phyloP scores from a whole-genome alignment of 495 filamentous ascomycete genomes.

The Podospora fimiseda region DNA sequence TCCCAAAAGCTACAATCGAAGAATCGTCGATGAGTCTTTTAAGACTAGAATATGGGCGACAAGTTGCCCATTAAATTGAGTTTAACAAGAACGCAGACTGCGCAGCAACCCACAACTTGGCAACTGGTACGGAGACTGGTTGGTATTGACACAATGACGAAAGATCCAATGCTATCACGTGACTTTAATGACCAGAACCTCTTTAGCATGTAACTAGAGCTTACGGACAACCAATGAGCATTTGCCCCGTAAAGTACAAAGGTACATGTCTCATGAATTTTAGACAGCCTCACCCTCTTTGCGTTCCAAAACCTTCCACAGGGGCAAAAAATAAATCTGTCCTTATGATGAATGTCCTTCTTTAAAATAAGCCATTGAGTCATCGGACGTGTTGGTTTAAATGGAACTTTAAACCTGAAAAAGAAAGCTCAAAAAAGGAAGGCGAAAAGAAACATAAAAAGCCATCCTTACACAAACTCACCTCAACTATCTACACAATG shows the following conservation, averaged over 20 bases:
- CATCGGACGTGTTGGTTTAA: too few relatives aligned
- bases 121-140: too few relatives aligned
- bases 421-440: too few relatives aligned
- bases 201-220: too few relatives aligned
- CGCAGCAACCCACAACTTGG: conserved; percentile 11
- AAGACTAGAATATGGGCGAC: conserved; percentile 15
- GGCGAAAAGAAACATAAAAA: too few relatives aligned
- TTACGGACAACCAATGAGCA: conserved; percentile 22
- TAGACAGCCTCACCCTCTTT: background rate
- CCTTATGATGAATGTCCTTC: conserved; percentile 25
- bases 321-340: conserved; percentile 23
- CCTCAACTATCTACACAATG: conserved; percentile 11
- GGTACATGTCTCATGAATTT: background rate
- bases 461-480: background rate
- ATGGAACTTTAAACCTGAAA: too few relatives aligned
- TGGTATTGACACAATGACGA: too few relatives aligned
- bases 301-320: background rate
- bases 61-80: conserved; percentile 8
- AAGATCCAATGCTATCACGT: conserved; percentile 10
- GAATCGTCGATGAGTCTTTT: too few relatives aligned
- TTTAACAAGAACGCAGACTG: conserved; percentile 7
- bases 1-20: too few relatives aligned
- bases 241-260: conserved; percentile 26
- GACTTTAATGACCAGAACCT: conserved; percentile 1
- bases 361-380: conserved; percentile 16